Evolutionary conservation across 768 basidiomycete species (phyloP), one percentile per base, ranked within the genome.

Genomic region (Boletus vermiculosoides): DNA sequence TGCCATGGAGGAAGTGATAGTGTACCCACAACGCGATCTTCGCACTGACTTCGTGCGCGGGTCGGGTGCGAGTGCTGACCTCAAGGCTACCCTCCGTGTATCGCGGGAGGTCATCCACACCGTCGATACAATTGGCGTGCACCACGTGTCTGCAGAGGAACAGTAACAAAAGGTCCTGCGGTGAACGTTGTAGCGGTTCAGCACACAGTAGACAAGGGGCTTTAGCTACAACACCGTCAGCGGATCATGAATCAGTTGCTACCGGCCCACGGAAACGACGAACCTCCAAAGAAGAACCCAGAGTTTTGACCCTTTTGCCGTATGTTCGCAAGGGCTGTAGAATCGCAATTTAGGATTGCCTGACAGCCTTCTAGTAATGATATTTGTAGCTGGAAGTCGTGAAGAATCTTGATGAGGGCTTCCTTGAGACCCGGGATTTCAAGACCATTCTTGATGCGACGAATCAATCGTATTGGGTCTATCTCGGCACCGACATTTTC

Each of bases 401-500:
- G 94, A 49, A 99, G 74, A 52, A 99, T 98, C 81, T 97, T 98
- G 76, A 98, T 92, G 34, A 98, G 74, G 5, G 96, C 94, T 49
- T 88, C 86, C 69, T 97, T 95, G 56, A 99, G 79, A 1, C 96
- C 96, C 0, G 94, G 94, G 45, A 99, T 98, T 73, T 98, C 94
- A 4, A 98, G 79, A 2, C 97, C 95, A 63, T 98, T 94, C 75
- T 90, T 89, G 73, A 99, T 98, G 11, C 96, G 85, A 3, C 94
- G 85, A 48, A 99, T 96, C 52, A 99, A 80, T 1, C 94, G 85
- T 54, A 98, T 88, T 4, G 97, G 96, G 66, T 95, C 90, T 64
- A 98, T 97, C 64, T 98, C 94, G 1, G 94, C 87, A 23, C 96
- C 95, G 45, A 98, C 92, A 60, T 97, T 97, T 76, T 98, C 95